Percentiles rank a stretch among this genome's conserved stretches.
phyloP scores from a whole-genome alignment of 2,329 filamentous ascomycete species.

The Aciculosporium take region DNA sequence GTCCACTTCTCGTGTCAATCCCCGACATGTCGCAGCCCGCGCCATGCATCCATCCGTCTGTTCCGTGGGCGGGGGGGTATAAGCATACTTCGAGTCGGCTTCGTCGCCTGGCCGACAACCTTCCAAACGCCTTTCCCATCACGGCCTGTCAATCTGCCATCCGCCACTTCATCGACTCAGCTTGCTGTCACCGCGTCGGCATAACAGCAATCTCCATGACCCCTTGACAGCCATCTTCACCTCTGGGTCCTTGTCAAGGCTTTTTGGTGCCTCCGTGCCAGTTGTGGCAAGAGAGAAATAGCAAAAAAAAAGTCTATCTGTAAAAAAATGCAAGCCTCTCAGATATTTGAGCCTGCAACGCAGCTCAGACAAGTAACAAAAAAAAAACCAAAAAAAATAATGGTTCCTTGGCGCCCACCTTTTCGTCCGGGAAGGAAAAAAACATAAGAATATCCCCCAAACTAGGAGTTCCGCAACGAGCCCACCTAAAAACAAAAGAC shows the following conservation, averaged over 20 bases:
- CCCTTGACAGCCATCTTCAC: constrained; percentile 11
- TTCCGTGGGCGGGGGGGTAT: constrained; percentile 23
- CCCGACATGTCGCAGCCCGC: constrained; percentile 20
- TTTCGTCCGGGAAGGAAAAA: constrained; percentile 2
- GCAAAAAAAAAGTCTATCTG: constrained; percentile 28
- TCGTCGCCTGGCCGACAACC: constrained; percentile 22
- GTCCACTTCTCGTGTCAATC: constrained; percentile 18
- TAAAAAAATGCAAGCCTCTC: constrained; percentile 21
- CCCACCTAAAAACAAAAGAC: not conserved
- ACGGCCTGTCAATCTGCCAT: not conserved
- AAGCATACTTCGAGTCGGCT: constrained; percentile 22
- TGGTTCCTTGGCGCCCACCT: constrained; percentile 2
- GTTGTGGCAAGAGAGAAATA: constrained; percentile 20
- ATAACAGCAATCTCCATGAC: constrained; percentile 1
- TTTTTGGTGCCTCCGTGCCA: constrained; percentile 21
- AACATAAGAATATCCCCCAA: constrained; percentile 4
- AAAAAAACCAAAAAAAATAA: too few relatives aligned
- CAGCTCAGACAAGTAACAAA: not conserved
- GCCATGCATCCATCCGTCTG: constrained; percentile 16
- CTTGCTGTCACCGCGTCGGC: constrained; percentile 4
- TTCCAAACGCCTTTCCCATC: constrained; percentile 25
- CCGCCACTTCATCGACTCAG: constrained; percentile 1
- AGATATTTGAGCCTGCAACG: constrained; percentile 1
- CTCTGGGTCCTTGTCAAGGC: constrained; percentile 16
- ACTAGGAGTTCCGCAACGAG: not conserved